Base-by-base conservation (phyloP, 108 stramenopile genomes). In the Pseudonitzschia delicatissima region DNA sequence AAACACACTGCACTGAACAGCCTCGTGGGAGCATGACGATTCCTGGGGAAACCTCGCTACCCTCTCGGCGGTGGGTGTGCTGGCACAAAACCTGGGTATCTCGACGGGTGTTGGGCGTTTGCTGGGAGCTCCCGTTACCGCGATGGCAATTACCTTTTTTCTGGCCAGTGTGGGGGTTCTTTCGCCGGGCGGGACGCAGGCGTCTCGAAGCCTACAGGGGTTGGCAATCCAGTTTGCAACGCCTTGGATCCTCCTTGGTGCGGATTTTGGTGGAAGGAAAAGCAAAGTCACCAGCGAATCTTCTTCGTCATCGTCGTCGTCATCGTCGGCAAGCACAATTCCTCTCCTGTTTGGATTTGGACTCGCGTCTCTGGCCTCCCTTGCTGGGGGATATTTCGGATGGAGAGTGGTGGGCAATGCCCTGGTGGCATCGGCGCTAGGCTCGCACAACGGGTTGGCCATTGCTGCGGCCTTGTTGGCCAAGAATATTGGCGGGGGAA, bases 401-500 rank as follows among this genome's bases (percentile, higher is more conserved):
- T 80, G 83, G 74, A 35, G 34, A 2, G n/a, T 84, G 5, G 31
- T 60, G 0, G 58, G 74, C 1, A 36, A 50, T 1, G 21, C 57
- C 29, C 52, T 82, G 12, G 31, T 64, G 0, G 17, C 13, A 11
- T 45, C 66, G 12, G 58, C 72, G 39, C 62, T 92, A 18, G 74
- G 75, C 7, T 3, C 27, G 18, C 39, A 47, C 36, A 83, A 92
- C 61, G 91, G 85, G 27, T 58, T 90, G 29, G 75, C 74, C 6
- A 79, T 90, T 40, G 87, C 87, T 1, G 72, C 88, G 9, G 91
- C 91, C 13, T 47, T 92, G 6, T 31, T 92, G 70, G 86, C 91
- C 53, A 92, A 92, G 53, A 92, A 92, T 47, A 79, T 92, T 59
- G 91, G 91, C 1, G 91, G 91, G 3, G 91, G 91, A 11, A 86